Evolutionary conservation across 768 basidiomycete species (phyloP), one percentile per base, ranked within the genome.

Genomic region (Epithele typhae): DNA sequence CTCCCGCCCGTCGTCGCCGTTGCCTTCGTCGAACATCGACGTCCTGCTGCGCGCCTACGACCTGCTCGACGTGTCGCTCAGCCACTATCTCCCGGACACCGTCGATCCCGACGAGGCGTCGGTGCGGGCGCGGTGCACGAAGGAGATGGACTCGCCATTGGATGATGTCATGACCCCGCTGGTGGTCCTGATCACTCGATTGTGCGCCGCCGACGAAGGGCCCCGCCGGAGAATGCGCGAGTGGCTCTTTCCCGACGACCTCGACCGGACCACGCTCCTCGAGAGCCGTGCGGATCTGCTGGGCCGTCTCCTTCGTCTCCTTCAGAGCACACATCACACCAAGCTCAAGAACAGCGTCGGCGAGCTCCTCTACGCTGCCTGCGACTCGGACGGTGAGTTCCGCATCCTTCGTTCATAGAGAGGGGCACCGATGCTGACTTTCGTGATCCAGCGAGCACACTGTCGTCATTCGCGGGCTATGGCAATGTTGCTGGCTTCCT

Each of bases 401-500:
- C n/a, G n/a, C n/a, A n/a, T n/a, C n/a, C n/a, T n/a, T n/a, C n/a
- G n/a, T 32, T 25, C 23, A 17, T 15, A 3, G 7, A 7, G 8
- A 3, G 18, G 5, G 35, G 15, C 36, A 21, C 42, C 51, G 18
- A 23, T 27, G 33, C 19, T 36, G 22, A 30, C 23, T 3, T 38
- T 19, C 6, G 4, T n/a, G n/a, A 7, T 46, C 5, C 59, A 83
- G 92, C 87, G n/a, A 71, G 76, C 5, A 77, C 73, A 0, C 70
- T 98, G 14, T 78, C 81, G n/a, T 76, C 81, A 4, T 78, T 87
- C 36, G 77, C 96, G 43, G 95, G 95, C 6, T 99, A 99, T 57
- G 95, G 95, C 34, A 93, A 93, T 61, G 92, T 93, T 34, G 92
- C 93, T 0, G 96, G 96, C 1, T 88, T 92, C 74, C 74, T 99